Base-by-base conservation (phyloP, 2,329 filamentous ascomycete species). In the Exserohilum turcica region DNA sequence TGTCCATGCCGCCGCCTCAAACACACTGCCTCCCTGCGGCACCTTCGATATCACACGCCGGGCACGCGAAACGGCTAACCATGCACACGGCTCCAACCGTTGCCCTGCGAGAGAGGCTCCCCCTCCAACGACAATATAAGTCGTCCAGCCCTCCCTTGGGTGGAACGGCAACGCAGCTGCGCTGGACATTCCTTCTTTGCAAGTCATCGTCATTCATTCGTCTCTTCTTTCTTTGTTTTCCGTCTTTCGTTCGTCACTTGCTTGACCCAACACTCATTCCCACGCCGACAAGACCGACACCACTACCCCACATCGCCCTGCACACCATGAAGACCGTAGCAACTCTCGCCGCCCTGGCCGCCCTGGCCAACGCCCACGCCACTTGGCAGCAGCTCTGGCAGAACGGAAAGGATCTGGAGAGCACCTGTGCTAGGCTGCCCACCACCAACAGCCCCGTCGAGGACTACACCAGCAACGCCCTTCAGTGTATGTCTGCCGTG, bases 301-400 rank as follows among this genome's bases (percentile, higher is more conserved):
- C 51, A 33, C 31, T 50, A 27, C 39, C 15, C 19, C 40, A 18
- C 39, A 40, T 28, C 19, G 40, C 36, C 5, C 38, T 36, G 44
- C 18, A 39, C 51, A 54, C 13, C 18, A 69, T 69, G 66, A 69
- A 68, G 65, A 61, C 65, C 39, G 52, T 60, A 47, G 65, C 64
- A 59, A 48, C 62, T 52, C 48, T 69, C 50, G 62, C 65, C 54
- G 63, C 64, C 58, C 52, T 69, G 31, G 48, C 61, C 51, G 65
- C 65, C 44, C 53, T 67, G 47, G 62, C 64, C 15, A 64, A 68
- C 45, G 63, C 64, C 50, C 66, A 69, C 51, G 66, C 66, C 28
- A 69, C 61, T 52, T 69, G 57, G 56, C 66, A 69, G 59, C 65
- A 69, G 57, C 59, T 68, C 31, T 68, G 65, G 65, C 66, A 63